A percentile compares a stretch with the other conserved stretches of the same genome.
Conservation (phyloP, 257 asterid species). For the Knoxia roxburghii region DNA sequence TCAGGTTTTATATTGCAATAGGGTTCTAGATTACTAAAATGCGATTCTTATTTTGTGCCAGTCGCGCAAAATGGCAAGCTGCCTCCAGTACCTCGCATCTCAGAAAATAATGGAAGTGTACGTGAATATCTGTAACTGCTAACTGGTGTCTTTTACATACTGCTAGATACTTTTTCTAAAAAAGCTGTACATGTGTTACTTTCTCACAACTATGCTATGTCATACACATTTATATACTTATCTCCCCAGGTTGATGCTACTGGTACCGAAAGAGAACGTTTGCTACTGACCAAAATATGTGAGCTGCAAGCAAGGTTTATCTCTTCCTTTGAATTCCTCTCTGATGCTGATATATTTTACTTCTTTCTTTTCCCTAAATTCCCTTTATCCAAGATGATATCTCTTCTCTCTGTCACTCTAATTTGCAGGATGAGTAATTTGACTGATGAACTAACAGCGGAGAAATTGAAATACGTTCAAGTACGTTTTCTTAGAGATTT, state of each 20-base stretch:
- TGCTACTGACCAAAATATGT: conserved; percentile 66
- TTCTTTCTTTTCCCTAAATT: not conserved
- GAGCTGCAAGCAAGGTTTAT: conserved; percentile 86
- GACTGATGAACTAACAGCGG: conserved; percentile 81
- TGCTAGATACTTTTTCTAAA: not conserved
- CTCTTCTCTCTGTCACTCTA: conserved; percentile 11
- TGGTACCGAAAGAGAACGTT: conserved; percentile 70
- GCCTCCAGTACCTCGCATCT: conserved; percentile 60
- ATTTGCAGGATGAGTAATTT: conserved; percentile 71
- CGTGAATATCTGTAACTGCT: conserved; percentile 25
- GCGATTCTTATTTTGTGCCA: conserved; percentile 25
- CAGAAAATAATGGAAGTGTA: conserved; percentile 82
- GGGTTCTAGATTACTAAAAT: conserved; percentile 5
- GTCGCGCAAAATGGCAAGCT: conserved; percentile 74
- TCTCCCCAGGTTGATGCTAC: conserved; percentile 54
- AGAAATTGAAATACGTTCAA: conserved; percentile 64
- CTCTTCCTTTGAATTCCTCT: not conserved
- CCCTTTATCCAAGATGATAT: not conserved
- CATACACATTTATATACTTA: not conserved
- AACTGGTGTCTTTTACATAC: not conserved
- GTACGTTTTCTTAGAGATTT: conserved; percentile 36
- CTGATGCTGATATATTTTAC: not conserved
- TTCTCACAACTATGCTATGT: too few relatives aligned
- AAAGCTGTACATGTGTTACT: not conserved
- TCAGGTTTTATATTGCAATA: conserved; percentile 3